Evolutionary conservation across 176 grass and related monocot genomes (phyloP).

Genomic region (Aegilops longissima): DNA sequence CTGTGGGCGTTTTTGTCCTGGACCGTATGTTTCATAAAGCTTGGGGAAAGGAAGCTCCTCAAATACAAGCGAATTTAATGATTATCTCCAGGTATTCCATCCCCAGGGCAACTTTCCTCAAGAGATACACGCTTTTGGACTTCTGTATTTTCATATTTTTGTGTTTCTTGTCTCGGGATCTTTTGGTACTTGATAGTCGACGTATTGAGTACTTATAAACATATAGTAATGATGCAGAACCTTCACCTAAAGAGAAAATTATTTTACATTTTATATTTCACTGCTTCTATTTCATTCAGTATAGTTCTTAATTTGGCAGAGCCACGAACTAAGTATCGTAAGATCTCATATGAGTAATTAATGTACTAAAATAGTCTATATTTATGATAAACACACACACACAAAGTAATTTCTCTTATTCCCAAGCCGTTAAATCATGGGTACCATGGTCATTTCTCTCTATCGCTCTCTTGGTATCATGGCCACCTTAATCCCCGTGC

Average conservation of each 20-base stretch:
- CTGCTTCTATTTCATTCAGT: background rate
- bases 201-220: background rate
- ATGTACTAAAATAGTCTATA: background rate
- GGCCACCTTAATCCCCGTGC: background rate
- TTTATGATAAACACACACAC: background rate
- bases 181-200: background rate
- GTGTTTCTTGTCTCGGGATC: background rate
- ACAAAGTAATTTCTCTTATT: background rate
- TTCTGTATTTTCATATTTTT: background rate
- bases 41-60: conserved; percentile 76
- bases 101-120: background rate
- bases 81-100: conserved; percentile 73
- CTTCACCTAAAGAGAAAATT: background rate
- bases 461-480: background rate
- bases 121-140: background rate
- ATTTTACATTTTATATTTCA: conserved; percentile 8
- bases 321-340: conserved; percentile 9
- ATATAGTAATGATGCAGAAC: background rate
- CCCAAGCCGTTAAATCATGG: background rate
- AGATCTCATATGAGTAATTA: background rate
- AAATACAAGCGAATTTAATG: conserved; percentile 90
- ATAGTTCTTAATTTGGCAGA: background rate
- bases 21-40: conserved; percentile 73
- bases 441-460: background rate
- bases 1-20: conserved; percentile 90